Evolutionary conservation across 352 stramenopile species (phyloP).

Genomic region (Elongisporangium senticosum): DNA sequence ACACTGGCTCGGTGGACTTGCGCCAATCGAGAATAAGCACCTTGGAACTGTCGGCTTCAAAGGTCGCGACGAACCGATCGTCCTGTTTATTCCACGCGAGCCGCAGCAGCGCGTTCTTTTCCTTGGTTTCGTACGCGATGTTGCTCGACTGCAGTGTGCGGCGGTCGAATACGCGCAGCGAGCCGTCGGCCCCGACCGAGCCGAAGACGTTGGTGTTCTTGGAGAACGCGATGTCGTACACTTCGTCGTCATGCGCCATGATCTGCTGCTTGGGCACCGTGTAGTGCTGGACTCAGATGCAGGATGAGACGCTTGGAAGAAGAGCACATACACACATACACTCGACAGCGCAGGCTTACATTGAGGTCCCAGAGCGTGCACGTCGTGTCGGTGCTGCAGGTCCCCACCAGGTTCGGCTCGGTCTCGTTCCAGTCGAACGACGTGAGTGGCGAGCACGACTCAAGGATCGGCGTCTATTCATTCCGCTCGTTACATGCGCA

Average conservation of each 20-base stretch:
- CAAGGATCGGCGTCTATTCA: constrained; percentile 61
- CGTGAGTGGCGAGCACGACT: constrained; percentile 96
- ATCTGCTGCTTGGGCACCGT: constrained; percentile 90
- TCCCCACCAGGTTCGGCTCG: constrained; percentile 95
- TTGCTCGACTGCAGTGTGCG: constrained; percentile 88
- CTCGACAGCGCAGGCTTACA: constrained; percentile 30
- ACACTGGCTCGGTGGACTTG: constrained; percentile 86
- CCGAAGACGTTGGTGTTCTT: constrained; percentile 93
- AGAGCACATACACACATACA: neutral
- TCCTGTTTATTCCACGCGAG: constrained; percentile 98
- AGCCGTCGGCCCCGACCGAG: constrained; percentile 95
- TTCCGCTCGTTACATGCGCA: constrained; percentile 14
- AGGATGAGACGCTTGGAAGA: neutral
- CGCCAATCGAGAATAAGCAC: constrained; percentile 96
- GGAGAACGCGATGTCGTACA: constrained; percentile 98
- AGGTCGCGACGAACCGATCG: constrained; percentile 95
- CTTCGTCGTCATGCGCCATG: constrained; percentile 98
- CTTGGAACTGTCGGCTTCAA: constrained; percentile 88
- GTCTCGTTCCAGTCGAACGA: constrained; percentile 98
- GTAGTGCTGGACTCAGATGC: constrained; percentile 32
- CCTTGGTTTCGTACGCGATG: constrained; percentile 95
- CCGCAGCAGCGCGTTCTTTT: constrained; percentile 88
- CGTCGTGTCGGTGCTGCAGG: constrained; percentile 96
- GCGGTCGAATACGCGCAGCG: constrained; percentile 94
- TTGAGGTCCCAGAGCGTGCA: constrained; percentile 99